Conservation (phyloP, 371 early-diverging fungal species). For the Syncephalastrum contaminatum region DNA sequence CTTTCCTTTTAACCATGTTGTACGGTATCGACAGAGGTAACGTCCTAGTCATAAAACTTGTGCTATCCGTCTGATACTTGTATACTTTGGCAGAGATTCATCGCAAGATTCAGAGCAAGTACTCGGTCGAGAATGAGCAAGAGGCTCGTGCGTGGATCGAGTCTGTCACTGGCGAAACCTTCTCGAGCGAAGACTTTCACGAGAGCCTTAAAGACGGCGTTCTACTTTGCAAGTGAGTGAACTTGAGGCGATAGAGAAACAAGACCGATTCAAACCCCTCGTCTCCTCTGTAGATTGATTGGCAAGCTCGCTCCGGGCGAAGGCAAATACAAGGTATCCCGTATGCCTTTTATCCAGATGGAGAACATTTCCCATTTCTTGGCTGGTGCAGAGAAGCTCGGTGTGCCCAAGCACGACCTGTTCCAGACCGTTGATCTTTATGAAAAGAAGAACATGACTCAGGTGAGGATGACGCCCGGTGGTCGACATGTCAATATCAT, state of each 20-base stretch:
- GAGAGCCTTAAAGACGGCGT: conserved; percentile 81
- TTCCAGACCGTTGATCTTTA: conserved; percentile 93
- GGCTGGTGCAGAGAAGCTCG: conserved; percentile 64
- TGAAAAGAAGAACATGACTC: conserved; percentile 83
- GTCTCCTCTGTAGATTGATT: conserved; percentile 43
- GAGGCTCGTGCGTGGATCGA: conserved; percentile 71
- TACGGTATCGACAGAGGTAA: conserved; percentile 24
- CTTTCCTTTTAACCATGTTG: conserved; percentile 7
- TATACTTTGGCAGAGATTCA: conserved; percentile 44
- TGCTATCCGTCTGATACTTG: neutral
- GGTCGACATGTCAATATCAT: neutral
- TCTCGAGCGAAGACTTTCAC: conserved; percentile 56
- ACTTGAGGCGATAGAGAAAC: neutral
- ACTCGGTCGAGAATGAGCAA: conserved; percentile 55
- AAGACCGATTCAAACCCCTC: neutral
- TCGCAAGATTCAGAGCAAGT: conserved; percentile 57
- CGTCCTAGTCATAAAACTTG: neutral
- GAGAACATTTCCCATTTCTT: conserved; percentile 88
- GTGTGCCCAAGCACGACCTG: conserved; percentile 78
- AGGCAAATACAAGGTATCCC: conserved; percentile 64
- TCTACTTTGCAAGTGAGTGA: conserved; percentile 72
- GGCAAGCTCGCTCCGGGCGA: conserved; percentile 58
- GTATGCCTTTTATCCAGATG: conserved; percentile 86
- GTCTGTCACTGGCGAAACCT: conserved; percentile 50
- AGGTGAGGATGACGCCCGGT: conserved; percentile 37